Evolutionary conservation across 2,329 filamentous ascomycete genomes (phyloP), one percentile per base, ranked within the genome.

Genomic region (Aspergillus transmontanensis): DNA sequence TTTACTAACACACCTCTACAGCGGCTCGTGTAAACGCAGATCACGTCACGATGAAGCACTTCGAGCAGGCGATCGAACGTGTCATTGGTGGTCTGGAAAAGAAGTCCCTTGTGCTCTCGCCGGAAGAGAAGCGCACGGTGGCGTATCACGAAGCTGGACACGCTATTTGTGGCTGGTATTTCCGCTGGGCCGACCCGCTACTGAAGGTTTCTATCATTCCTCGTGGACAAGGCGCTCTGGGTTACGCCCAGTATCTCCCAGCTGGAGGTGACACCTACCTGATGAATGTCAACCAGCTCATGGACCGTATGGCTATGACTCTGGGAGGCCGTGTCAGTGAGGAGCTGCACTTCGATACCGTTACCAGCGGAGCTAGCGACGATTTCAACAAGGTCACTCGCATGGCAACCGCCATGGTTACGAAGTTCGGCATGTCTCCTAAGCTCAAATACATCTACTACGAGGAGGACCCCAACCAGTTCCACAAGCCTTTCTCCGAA

Each of bases 261-360:
- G 86, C 90, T 26, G 89, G 89, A 61, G 78, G 78, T 48, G 95
- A 99, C 75, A 93, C 92, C 10, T 98, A 98, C 78, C 86, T 99
- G 67, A 95, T 99, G 94, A 97, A 90, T 74, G 90, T 92, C 67
- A 90, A 94, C 76, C 95, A 99, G 81, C 85, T 99, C 48, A 97
- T 98, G 92, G 95, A 99, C 78, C 93, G 95, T 71, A 99, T 99
- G 95, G 95, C 95, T 68, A 99, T 99, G 95, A 97, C 94, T 2
- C 89, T 99, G 60, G 95, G 94, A 71, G 95, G 95, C 1, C 93
- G 95, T 68, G 91, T 99, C 28, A 95, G 91, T 23, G 95, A 99
- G 81, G 95, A 99, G 79, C 82, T 99, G 9, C 94, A 99, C 81
- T 99, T 99, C 80, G 90, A 95, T 39, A 96, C 93, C 0, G 95